Evolutionary conservation across 192 early-diverging fungal species (phyloP).

Genomic region (Thoreauomyces humboldtii): DNA sequence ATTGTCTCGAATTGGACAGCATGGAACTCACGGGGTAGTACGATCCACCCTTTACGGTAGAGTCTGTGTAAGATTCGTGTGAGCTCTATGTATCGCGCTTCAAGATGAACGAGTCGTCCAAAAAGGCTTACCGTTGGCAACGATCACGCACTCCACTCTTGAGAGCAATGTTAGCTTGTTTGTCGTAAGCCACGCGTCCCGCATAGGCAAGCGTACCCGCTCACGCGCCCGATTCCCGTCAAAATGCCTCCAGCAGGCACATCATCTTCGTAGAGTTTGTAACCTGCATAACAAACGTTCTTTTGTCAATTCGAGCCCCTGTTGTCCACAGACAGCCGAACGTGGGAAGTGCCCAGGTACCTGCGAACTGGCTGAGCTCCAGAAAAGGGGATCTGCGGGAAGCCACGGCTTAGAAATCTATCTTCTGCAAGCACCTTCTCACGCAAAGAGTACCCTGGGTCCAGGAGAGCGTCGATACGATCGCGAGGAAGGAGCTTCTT

Average conservation of each 20-base stretch:
- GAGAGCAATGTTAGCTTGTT: neutral
- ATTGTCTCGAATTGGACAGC: neutral
- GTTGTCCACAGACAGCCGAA: too few species aligned
- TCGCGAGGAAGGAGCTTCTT: constrained; percentile 92
- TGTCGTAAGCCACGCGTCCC: neutral
- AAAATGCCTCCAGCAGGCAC: constrained; percentile 87
- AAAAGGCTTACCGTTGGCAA: constrained; percentile 68
- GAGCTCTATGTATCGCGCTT: neutral
- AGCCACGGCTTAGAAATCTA: neutral
- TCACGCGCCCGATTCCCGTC: constrained; percentile 92
- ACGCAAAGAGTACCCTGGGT: too few species aligned
- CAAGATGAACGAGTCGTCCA: neutral
- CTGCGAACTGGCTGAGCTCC: constrained; percentile 91
- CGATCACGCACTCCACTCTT: constrained; percentile 90
- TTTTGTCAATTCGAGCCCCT: too few species aligned
- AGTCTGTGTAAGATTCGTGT: constrained; percentile 62
- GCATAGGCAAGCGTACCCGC: constrained; percentile 54
- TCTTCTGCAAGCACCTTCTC: neutral
- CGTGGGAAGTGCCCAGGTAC: neutral
- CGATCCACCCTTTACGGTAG: constrained; percentile 96
- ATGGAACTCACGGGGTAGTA: constrained; percentile 77
- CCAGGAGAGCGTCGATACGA: constrained; percentile 75
- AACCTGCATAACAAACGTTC: too few species aligned
- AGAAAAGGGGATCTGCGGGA: constrained; percentile 79
- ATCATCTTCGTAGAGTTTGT: constrained; percentile 81